Evolutionary conservation across 2,329 filamentous ascomycete species (phyloP), one percentile per base, ranked within the genome.

Genomic region (Stemphylium beticola): DNA sequence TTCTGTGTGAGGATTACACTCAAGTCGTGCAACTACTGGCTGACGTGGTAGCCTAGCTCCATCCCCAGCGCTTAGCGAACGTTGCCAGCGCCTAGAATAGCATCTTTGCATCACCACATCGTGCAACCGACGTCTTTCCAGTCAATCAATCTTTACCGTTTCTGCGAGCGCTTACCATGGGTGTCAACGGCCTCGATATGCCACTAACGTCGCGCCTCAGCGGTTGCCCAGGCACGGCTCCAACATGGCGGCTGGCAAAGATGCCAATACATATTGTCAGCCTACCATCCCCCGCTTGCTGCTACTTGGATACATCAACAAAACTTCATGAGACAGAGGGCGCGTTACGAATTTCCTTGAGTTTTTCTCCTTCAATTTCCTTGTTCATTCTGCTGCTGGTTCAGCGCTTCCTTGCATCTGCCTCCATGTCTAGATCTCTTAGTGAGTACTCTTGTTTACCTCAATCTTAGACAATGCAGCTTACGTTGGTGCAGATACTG

Each of bases 321-420:
- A 55, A 56, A 65, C 53, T 63, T 66, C 55, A 68, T 75, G 72
- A 73, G 67, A 74, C 72, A 55, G 64, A 44, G 55, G 39, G 61
- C 66, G 68, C 64, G 65, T 76, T 66, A 73, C 69, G 65, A 68
- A 58, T 74, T 72, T 73, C 64, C 61, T 69, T 74, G 64, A 67
- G 55, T 66, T 39, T 63, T 55, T 71, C 60, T 71, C 67, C 67
- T 73, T 72, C 58, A 67, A 69, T 72, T 72, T 72, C 66, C 58
- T 73, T 64, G 38, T 54, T 59, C 64, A 53, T 60, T 64, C 55
- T 61, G 67, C 66, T 68, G 71, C 74, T 67, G 74, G 73, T 64
- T 60, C 73, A 67, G 74, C 65, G 61, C 58, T 66, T 72, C 60
- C 62, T 61, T 61, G 55, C 56, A 40, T 61, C 32, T 57, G 64